Conservation (phyloP, 306 rosid species). For the Dryas octopetala region DNA sequence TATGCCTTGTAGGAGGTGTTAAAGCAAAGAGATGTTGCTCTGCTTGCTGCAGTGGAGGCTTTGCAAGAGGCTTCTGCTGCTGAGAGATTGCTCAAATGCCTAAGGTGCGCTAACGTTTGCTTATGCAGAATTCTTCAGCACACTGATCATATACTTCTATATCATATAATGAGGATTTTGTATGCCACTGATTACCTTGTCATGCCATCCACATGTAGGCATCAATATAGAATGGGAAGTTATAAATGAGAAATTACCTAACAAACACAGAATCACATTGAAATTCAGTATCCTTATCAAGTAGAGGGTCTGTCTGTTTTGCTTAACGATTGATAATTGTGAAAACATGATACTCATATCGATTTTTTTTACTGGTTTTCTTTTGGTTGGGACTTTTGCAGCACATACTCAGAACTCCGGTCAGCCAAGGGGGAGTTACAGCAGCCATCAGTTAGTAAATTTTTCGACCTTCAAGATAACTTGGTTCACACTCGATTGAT, state of each 20-base stretch:
- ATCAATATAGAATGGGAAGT: neutral
- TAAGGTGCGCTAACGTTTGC: constrained; percentile 13
- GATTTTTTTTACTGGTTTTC: neutral
- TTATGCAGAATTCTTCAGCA: neutral
- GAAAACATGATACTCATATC: neutral
- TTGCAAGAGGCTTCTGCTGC: constrained; percentile 42
- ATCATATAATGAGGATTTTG: neutral
- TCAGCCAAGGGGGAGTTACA: constrained; percentile 26
- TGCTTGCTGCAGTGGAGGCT: constrained; percentile 39
- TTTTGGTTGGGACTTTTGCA: neutral
- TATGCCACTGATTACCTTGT: neutral
- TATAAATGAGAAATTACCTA: neutral
- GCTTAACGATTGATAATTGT: neutral
- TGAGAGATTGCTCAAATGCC: constrained; percentile 37
- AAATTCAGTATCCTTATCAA: neutral
- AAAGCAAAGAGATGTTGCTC: constrained; percentile 28
- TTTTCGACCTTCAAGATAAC: constrained; percentile 29
- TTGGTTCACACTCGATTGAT: constrained; percentile 14
- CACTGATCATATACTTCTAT: neutral
- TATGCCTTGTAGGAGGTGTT: constrained; percentile 23
- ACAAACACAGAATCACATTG: neutral
- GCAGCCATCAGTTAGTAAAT: constrained; percentile 22
- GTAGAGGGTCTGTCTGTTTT: neutral
- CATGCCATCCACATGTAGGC: neutral
- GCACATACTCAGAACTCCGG: constrained; percentile 32